Evolutionary conservation across 352 stramenopile genomes (phyloP).

Genomic region (Phytopythium boreale): DNA sequence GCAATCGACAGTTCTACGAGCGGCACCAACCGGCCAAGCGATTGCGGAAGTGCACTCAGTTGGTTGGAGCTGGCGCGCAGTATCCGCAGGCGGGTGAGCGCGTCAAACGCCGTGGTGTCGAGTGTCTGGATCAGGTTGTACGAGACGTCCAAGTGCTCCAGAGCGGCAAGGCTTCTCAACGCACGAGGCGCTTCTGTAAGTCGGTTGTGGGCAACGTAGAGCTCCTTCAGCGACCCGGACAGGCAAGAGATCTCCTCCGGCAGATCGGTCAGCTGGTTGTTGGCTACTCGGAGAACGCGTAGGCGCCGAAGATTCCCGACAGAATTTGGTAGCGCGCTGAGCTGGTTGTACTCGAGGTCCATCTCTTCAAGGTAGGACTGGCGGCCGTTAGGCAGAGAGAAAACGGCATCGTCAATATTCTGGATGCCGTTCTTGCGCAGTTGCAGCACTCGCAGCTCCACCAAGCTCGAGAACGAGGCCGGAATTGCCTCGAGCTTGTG

Average conservation of each 20-base stretch:
- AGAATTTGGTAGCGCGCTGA: constrained; percentile 35
- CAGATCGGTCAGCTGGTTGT: constrained; percentile 42
- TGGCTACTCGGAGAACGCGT: constrained; percentile 33
- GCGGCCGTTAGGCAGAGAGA: constrained; percentile 11
- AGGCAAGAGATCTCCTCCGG: constrained; percentile 38
- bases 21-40: constrained; percentile 23
- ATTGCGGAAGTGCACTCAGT: constrained; percentile 37
- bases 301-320: constrained; percentile 41
- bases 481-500: constrained; percentile 44
- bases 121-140: constrained; percentile 61
- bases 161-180: constrained; percentile 20
- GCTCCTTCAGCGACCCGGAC: constrained; percentile 20
- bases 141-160: constrained; percentile 59
- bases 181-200: constrained; percentile 23
- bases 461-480: constrained; percentile 29
- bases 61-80: constrained; percentile 52
- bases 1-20: constrained; percentile 59
- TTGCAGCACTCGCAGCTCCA: constrained; percentile 49
- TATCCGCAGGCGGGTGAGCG: constrained; percentile 26
- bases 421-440: constrained; percentile 60
- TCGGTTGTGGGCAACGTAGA: constrained; percentile 58
- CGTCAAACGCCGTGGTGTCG: constrained; percentile 37
- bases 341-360: constrained; percentile 66
- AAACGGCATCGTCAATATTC: constrained; percentile 39
- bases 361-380: constrained; percentile 38